phyloP scores from a whole-genome alignment of 768 basidiomycete species.

The Pulveroboletus ravenelii region DNA sequence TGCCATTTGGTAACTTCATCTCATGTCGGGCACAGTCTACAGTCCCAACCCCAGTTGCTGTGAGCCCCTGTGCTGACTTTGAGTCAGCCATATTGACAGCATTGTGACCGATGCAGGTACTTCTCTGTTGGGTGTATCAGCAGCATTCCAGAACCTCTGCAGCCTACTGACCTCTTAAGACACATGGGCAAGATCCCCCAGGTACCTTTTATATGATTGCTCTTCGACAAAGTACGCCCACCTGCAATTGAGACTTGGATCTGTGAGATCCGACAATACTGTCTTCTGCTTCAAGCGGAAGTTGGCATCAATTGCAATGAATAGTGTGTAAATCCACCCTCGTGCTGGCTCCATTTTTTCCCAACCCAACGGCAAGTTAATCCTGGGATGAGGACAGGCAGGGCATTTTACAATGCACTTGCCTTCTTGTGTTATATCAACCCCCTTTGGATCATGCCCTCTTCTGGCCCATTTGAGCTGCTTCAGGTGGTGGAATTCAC shows the following conservation, averaged over 20 bases:
- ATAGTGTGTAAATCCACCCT: constrained; percentile 15
- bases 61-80: background rate
- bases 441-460: background rate
- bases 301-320: constrained; percentile 27
- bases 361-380: background rate
- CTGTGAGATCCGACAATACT: constrained; percentile 6
- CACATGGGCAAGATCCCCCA: background rate
- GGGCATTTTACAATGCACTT: constrained; percentile 2
- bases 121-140: background rate
- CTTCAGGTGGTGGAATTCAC: constrained; percentile 1
- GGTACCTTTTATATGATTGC: constrained; percentile 13
- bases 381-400: constrained; percentile 1
- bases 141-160: background rate
- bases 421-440: background rate
- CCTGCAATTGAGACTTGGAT: constrained; percentile 21
- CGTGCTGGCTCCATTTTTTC: background rate
- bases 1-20: background rate
- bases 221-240: constrained; percentile 27
- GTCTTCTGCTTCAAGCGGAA: constrained; percentile 24
- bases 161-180: constrained; percentile 16
- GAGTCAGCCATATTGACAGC: constrained; percentile 2
- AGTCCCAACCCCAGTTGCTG: background rate
- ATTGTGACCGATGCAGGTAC: background rate
- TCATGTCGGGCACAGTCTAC: constrained; percentile 1
- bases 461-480: background rate